These are phyloP conservation scores for Mycena leptocephala DNA, from an alignment of 768 basidiomycete species.

Conservation along the genomic window DNA sequence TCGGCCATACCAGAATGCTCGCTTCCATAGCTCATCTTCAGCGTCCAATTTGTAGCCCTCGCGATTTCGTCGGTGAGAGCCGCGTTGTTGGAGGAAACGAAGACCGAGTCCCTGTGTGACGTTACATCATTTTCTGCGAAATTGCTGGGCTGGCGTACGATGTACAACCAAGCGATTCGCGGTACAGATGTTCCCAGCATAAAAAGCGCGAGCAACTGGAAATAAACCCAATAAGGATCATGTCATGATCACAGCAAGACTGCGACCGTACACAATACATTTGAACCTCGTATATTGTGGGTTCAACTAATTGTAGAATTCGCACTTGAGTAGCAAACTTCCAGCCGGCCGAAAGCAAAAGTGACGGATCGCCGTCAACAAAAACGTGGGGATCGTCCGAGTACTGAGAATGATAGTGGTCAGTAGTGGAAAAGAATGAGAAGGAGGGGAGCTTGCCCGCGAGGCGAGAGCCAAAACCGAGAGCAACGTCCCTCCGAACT, in stretches of 20 bases:
- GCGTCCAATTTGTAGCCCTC: constrained; percentile 40
- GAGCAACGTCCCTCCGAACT: constrained; percentile 62
- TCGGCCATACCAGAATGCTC: constrained; percentile 61
- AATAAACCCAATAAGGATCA: neutral
- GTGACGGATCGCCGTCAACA: constrained; percentile 39
- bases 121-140: neutral
- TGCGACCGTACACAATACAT: constrained; percentile 56
- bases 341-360: constrained; percentile 67
- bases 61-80: constrained; percentile 62
- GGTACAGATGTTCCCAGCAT: constrained; percentile 58
- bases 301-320: constrained; percentile 62
- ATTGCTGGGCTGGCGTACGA: neutral
- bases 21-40: constrained; percentile 69
- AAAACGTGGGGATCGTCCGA: constrained; percentile 64
- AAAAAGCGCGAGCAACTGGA: constrained; percentile 53
- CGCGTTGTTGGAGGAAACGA: constrained; percentile 69
- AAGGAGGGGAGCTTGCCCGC: constrained; percentile 53
- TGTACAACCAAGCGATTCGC: constrained; percentile 57
- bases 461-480: constrained; percentile 68
- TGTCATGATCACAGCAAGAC: neutral
- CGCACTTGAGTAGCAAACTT: constrained; percentile 66
- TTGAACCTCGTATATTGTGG: constrained; percentile 57
- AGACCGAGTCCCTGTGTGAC: constrained; percentile 56
- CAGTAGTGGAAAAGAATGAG: constrained; percentile 25
- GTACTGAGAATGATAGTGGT: constrained; percentile 47